Base-by-base conservation (phyloP, 768 basidiomycete genomes). In the Agrocybe praecox region DNA sequence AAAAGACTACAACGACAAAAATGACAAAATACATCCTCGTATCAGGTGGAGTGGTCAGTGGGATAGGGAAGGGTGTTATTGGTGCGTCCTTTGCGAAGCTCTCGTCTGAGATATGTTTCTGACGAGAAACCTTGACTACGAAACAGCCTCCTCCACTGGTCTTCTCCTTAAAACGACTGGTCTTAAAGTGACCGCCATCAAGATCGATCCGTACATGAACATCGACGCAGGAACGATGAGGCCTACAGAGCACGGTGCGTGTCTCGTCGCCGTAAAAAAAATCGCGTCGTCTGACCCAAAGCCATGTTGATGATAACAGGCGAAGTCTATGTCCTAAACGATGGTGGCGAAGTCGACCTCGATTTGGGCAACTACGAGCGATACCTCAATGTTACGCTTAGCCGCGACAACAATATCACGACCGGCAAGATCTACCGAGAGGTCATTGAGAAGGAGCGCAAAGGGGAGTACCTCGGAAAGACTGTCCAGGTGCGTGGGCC, bases 141-240 rank as follows among this genome's bases (percentile, higher is more conserved):
- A 18, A 15, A 17, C 69, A 98, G 96, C 96, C 62, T 98, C 96
- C 23, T 98, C 96, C 49, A 98, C 96, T 6, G 96, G 96, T 57
- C 79, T 98, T 50, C 83, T 98, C 50, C 81, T 99, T 70, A 98
- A 98, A 76, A 98, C 93, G 44, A 87, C 89, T 34, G 96, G 96
- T 46, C 81, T 97, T 58, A 97, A 95, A 77, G 96, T 98, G 65
- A 99, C 96, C 8, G 92, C 96, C 11, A 98, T 99, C 81, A 99
- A 99, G 77, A 98, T 99, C 67, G 96, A 99, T 71, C 96, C 96
- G 14, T 99, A 99, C 66, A 98, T 99, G 96, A 99, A 99, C 76
- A 98, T 99, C 65, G 96, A 99, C 81, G 96, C 96, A 21, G 96
- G 96, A 33, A 98, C 96, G 18, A 99, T 99, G 96, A 82, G 94